Evolutionary conservation across 2,329 filamentous ascomycete genomes (phyloP).

Genomic region (Xylariomycetidae sp.): DNA sequence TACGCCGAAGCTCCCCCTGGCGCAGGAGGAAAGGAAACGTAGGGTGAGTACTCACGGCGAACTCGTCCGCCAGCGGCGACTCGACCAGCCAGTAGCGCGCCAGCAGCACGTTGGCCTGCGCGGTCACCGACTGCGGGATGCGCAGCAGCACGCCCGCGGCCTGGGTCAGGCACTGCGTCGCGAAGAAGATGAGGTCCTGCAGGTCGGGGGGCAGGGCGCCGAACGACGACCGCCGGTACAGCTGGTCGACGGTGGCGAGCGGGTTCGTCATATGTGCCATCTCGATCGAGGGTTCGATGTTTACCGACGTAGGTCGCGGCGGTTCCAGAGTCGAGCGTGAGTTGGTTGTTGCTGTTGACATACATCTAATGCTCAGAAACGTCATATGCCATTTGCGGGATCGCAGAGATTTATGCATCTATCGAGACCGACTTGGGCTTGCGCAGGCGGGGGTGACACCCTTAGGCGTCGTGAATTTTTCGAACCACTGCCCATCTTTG

Average conservation of each 20-base stretch:
- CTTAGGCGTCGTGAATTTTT: too few relatives aligned
- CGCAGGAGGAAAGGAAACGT: neutral
- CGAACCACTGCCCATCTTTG: too few relatives aligned
- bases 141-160: constrained; percentile 74
- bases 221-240: constrained; percentile 49
- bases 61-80: constrained; percentile 52
- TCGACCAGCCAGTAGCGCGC: constrained; percentile 70
- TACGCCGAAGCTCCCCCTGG: neutral
- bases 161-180: constrained; percentile 68
- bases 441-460: too few relatives aligned
- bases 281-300: too few relatives aligned
- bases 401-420: too few relatives aligned
- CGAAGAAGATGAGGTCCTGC: constrained; percentile 65
- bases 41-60: constrained; percentile 35
- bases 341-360: too few relatives aligned
- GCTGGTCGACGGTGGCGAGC: constrained; percentile 65
- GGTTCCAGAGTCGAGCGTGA: too few relatives aligned
- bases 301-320: too few relatives aligned
- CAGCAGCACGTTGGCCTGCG: constrained; percentile 76
- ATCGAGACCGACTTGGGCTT: too few relatives aligned
- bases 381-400: too few relatives aligned
- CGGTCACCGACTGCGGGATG: constrained; percentile 78
- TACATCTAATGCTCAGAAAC: too few relatives aligned
- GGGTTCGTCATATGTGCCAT: constrained; percentile 65
- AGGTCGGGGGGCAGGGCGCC: constrained; percentile 59